A percentile compares a stretch with the other conserved stretches of the same genome.
phyloP scores from a whole-genome alignment of 1,284 basidiomycete genomes.

The Leucoagaricus sp. region DNA sequence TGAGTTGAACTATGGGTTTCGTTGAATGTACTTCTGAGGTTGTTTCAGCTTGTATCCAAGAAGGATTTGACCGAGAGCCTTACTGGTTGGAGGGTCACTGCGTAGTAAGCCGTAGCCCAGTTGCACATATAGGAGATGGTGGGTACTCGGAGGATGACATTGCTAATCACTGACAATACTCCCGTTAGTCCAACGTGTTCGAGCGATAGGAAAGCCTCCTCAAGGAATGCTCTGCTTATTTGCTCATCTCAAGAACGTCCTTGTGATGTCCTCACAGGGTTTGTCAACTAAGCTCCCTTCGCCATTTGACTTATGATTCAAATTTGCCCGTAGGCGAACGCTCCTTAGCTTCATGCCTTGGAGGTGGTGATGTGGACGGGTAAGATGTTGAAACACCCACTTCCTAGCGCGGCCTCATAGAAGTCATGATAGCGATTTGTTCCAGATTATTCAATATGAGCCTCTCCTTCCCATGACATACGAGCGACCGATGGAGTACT shows the following conservation, averaged over 20 bases:
- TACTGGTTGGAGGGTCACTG: conserved; percentile 56
- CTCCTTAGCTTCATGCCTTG: conserved; percentile 67
- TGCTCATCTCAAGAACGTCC: conserved; percentile 64
- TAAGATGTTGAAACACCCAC: conserved; percentile 29
- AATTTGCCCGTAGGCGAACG: conserved; percentile 46
- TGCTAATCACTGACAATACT: conserved; percentile 8
- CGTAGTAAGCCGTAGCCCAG: conserved; percentile 67
- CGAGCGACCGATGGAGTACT: conserved; percentile 56
- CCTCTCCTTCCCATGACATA: conserved; percentile 52
- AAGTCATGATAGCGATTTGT: conserved; percentile 47
- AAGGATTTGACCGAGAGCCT: conserved; percentile 44
- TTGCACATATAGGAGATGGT: conserved; percentile 75
- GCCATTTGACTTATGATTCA: too few species aligned
- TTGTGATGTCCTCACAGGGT: conserved; percentile 74
- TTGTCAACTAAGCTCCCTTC: too few species aligned
- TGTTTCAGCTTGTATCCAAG: conserved; percentile 55
- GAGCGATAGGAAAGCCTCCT: conserved; percentile 72
- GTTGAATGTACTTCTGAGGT: conserved; percentile 17
- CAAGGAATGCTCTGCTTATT: conserved; percentile 58
- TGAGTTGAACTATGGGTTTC: conserved; percentile 25
- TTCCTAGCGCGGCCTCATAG: conserved; percentile 17
- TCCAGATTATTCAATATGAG: conserved; percentile 51
- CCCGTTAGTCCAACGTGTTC: conserved; percentile 59
- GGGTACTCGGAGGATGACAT: conserved; percentile 13
- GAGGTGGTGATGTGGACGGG: conserved; percentile 79